Evolutionary conservation across 2,329 filamentous ascomycete species (phyloP), one percentile per base, ranked within the genome.

Genomic region (Sporothrix pseudoabietina): DNA sequence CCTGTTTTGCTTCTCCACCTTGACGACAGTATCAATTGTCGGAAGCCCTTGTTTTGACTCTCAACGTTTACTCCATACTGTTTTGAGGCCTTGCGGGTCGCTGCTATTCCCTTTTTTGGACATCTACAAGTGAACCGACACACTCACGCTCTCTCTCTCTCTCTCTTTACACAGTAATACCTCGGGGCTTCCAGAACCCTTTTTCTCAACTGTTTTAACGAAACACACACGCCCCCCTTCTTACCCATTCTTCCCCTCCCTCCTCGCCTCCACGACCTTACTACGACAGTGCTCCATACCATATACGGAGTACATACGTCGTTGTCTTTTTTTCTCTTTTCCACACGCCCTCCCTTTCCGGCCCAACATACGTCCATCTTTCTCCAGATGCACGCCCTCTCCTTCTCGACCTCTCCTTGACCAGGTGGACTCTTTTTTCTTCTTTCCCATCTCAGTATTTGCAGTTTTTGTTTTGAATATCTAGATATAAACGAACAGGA

Each of bases 181-280:
- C 41, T 49, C 44, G 14, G n/a, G 68, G 68, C 66, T 69, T 39
- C 52, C 69, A 61, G 52, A 30, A 44, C 39, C 49, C 59, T 71
- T 39, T 61, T 61, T 49, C 69, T 44, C 66, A 49, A 69, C n/a
- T 70, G 68, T 44, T 54, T 54, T 47, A 70, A 70, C 66, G 41
- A 52, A 68, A 54, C 49, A 55, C 30, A 47, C 69, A 32, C 52
- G 16, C 30, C 69, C 54, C 54, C 49, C 22, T 35, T 55, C 22
- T 26, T 22, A 14, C 22, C 52, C 12, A 12, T 10, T 14, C 22
- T 14, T 41, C 63, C 41, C n/a, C n/a, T 9, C 47, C 30, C n/a
- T 39, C 66, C 47, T 65, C 39, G 59, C 35, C 59, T 44, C 35
- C 30, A 55, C 49, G 9, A 22, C 30, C 59, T 32, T 35, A 55